phyloP scores from a whole-genome alignment of 1,284 basidiomycete species.

The Trichosporon sp. region DNA sequence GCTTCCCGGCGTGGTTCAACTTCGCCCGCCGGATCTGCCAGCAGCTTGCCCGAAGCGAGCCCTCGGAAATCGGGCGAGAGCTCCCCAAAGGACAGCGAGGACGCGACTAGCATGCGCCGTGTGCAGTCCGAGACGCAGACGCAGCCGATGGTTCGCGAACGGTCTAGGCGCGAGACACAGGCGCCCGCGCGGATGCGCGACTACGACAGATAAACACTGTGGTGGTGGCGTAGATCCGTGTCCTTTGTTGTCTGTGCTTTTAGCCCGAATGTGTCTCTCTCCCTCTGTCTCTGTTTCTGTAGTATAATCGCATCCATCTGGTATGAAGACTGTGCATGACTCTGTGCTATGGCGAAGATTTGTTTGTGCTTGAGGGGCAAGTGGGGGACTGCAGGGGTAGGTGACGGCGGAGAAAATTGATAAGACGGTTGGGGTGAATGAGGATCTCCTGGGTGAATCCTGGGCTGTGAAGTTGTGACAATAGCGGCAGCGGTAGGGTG shows the following conservation, averaged over 20 bases:
- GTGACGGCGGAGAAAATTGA: background rate
- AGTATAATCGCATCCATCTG: constrained; percentile 1
- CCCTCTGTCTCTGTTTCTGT: background rate
- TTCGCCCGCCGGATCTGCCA: constrained; percentile 26
- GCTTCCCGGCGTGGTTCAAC: constrained; percentile 19
- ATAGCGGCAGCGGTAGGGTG: background rate
- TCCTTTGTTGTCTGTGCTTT: constrained; percentile 15
- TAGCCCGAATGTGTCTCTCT: background rate
- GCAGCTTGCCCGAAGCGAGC: constrained; percentile 20
- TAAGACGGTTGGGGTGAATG: background rate
- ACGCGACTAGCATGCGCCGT: constrained; percentile 29
- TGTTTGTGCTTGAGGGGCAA: background rate
- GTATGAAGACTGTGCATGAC: background rate
- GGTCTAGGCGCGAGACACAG: constrained; percentile 40
- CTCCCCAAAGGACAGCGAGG: constrained; percentile 12
- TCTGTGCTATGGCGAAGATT: background rate
- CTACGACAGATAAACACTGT: constrained; percentile 33
- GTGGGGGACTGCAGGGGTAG: background rate
- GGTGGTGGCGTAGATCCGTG: constrained; percentile 8
- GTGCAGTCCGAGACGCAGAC: constrained; percentile 28
- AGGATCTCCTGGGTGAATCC: background rate
- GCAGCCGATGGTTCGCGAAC: constrained; percentile 32
- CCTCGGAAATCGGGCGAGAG: constrained; percentile 1
- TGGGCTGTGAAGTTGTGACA: background rate
- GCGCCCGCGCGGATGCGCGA: constrained; percentile 45